Conservation (phyloP, 192 early-diverging fungal genomes). For the Coemansia sp. region DNA sequence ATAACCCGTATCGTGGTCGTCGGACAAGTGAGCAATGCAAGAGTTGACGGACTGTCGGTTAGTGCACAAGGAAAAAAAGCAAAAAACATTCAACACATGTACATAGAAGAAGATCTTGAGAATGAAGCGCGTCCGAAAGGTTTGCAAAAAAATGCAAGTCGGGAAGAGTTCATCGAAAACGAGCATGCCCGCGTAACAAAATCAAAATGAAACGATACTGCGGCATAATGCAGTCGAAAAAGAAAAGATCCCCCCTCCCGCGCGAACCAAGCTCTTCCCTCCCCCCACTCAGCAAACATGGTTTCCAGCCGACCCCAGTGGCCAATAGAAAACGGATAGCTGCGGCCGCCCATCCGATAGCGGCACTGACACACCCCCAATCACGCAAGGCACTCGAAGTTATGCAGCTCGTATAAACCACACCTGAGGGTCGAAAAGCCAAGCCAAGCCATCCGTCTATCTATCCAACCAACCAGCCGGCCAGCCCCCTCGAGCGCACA, state of each 20-base stretch:
- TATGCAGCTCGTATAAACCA: neutral
- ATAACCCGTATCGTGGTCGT: too few relatives aligned
- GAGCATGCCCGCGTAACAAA: neutral
- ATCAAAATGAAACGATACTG: neutral
- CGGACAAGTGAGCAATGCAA: too few relatives aligned
- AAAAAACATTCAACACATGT: slow-evolving; percentile 7
- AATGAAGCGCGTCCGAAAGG: slow-evolving; percentile 2
- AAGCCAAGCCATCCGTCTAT: slow-evolving; percentile 2
- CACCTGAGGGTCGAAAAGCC: neutral
- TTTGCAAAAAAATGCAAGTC: neutral
- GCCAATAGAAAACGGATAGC: slow-evolving; percentile 5
- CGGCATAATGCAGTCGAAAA: neutral
- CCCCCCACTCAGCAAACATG: slow-evolving; percentile 2
- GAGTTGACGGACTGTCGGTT: too few relatives aligned
- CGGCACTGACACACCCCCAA: neutral
- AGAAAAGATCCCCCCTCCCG: neutral
- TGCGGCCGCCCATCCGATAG: neutral
- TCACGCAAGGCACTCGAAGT: slow-evolving; percentile 1
- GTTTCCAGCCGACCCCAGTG: neutral
- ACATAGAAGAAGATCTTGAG: slow-evolving; percentile 1
- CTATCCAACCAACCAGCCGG: neutral
- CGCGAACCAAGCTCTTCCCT: slow-evolving; percentile 4
- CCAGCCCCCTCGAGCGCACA: slow-evolving; percentile 4
- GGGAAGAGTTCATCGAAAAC: neutral
- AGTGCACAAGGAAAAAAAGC: neutral